Base-by-base conservation (phyloP, 1,139 yeast genomes). In the Nakaseomyces bracarensis region DNA sequence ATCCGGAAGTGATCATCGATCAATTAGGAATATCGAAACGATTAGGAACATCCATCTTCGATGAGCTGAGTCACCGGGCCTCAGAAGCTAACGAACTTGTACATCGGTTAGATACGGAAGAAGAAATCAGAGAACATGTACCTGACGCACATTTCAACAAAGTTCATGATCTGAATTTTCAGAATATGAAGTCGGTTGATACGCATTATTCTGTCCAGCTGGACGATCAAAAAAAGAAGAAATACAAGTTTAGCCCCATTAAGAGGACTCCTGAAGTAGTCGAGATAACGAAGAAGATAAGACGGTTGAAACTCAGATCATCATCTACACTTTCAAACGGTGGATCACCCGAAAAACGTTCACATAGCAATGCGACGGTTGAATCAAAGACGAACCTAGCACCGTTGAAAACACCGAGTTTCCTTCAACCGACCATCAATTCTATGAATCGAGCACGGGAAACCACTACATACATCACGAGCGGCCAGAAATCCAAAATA, bases 1-100 rank as follows among this genome's bases (percentile, higher is more conserved):
- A 34, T 28, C 19, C 31, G 7, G 19, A 28, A 13, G 31, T 14
- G 31, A 42, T 52, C 21, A 49, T 51, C 23, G 50, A 47, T 16
- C 37, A 41, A 16, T 30, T 53, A 25, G 56, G 55, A 7, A 55
- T 52, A n/a, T 52, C 65, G 21, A 58, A 55, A 42, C 52, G 54
- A 28, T 46, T 62, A 34, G 64, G 65, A 13, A 51, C 48, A 14
- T 60, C 59, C 20, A 64, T 62, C 1, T 47, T 62, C 3, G 45
- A 51, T 21, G 67, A 63, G 44, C 43, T 63, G 33, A 63, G 61
- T 38, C 47, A 53, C 26, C 48, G 66, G 36, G 65, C 66, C 4
- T 52, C 31, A 16, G 43, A 31, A 14, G 49, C 51, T 34, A 42
- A 47, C 15, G 40, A 46, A 23, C 47, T 46, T 37, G 39, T 49